phyloP scores from a whole-genome alignment of 1,284 basidiomycete species.

The Leccinum subspadiceum region DNA sequence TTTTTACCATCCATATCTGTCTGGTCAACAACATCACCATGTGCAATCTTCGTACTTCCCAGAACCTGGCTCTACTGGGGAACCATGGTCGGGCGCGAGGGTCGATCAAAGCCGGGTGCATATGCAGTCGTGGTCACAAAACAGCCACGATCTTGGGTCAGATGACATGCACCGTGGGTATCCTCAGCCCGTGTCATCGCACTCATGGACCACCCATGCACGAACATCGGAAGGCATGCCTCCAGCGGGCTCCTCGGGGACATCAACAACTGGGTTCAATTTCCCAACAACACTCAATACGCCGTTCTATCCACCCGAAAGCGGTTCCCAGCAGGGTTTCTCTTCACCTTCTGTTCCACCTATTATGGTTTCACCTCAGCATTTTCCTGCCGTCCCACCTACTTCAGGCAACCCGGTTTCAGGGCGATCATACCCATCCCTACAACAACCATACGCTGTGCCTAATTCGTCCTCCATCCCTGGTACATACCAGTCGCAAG shows the following conservation, averaged over 20 bases:
- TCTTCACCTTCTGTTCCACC: conserved; percentile 30
- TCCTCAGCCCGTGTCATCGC: conserved; percentile 25
- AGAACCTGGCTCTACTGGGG: conserved; percentile 19
- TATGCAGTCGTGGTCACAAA: conserved; percentile 29
- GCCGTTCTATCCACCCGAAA: conserved; percentile 44
- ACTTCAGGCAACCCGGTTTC: conserved; percentile 21
- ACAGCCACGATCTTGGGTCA: conserved; percentile 22
- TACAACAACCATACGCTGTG: conserved; percentile 27
- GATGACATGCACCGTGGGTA: conserved; percentile 34
- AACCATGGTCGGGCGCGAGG: conserved; percentile 25
- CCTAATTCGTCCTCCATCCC: conserved; percentile 17
- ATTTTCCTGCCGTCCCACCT: conserved; percentile 19
- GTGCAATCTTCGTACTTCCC: conserved; percentile 27
- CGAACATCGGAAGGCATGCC: conserved; percentile 22
- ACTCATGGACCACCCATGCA: conserved; percentile 25
- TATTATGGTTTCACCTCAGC: conserved; percentile 31
- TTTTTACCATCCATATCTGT: conserved; percentile 29
- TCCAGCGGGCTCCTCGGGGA: conserved; percentile 21
- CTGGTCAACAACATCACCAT: conserved; percentile 27
- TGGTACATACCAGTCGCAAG: conserved; percentile 26
- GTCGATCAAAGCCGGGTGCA: conserved; percentile 25
- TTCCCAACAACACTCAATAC: conserved; percentile 43
- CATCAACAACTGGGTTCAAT: conserved; percentile 20
- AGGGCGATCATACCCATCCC: conserved; percentile 27
- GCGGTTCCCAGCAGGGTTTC: conserved; percentile 20